These are phyloP conservation scores for Calonectria henricotiae DNA, from an alignment of 2,329 filamentous ascomycete species.

Conservation along the genomic window DNA sequence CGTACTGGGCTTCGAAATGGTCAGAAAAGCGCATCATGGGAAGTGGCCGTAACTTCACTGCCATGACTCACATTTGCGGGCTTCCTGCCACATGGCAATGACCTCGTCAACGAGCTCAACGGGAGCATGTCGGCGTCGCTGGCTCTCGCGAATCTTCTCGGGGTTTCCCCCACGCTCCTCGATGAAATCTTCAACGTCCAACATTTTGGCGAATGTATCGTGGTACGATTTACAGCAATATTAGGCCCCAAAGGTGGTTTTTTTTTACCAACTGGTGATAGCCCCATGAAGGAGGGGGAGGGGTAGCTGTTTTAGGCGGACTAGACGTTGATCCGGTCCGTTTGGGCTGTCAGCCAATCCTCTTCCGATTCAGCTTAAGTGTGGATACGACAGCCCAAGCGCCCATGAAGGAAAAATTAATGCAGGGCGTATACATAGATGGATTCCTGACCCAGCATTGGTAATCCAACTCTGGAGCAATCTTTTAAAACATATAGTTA, in stretches of 20 bases:
- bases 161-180: slow-evolving; percentile 92
- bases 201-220: slow-evolving; percentile 67
- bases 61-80: slow-evolving; percentile 74
- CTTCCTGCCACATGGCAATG: slow-evolving; percentile 88
- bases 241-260: slow-evolving; percentile 42
- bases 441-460: too few species aligned
- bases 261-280: slow-evolving; percentile 50
- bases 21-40: slow-evolving; percentile 33
- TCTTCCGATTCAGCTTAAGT: not conserved
- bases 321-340: not conserved
- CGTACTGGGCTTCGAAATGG: slow-evolving; percentile 74
- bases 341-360: not conserved
- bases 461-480: too few species aligned
- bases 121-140: slow-evolving; percentile 84
- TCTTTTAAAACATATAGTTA: too few species aligned
- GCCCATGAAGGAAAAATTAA: too few species aligned
- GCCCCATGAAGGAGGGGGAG: slow-evolving; percentile 51
- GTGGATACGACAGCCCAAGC: not conserved
- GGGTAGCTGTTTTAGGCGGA: slow-evolving; percentile 38
- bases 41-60: slow-evolving; percentile 29
- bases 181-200: slow-evolving; percentile 86
- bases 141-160: slow-evolving; percentile 92
- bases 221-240: slow-evolving; percentile 43
- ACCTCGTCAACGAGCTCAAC: slow-evolving; percentile 93
- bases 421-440: too few species aligned